Conservation (phyloP, 441 rosid genomes). For the Eruca vesicaria region DNA sequence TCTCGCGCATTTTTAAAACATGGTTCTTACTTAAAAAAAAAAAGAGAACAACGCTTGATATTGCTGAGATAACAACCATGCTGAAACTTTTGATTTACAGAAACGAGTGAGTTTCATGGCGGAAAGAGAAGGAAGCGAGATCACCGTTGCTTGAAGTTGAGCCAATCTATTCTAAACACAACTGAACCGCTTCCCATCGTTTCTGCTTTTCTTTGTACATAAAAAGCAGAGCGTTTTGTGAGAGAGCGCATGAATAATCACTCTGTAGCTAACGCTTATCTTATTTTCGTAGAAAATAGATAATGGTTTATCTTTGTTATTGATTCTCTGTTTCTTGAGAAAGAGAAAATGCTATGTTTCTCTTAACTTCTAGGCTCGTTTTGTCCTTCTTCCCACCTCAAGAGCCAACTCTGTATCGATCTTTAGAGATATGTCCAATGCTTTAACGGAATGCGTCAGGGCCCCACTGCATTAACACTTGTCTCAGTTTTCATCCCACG, state of each 20-base stretch:
- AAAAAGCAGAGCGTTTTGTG: constrained; percentile 14
- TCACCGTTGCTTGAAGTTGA: constrained; percentile 46
- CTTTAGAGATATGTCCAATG: constrained; percentile 89
- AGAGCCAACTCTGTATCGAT: constrained; percentile 91
- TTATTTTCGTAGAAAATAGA: not conserved
- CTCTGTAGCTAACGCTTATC: not conserved
- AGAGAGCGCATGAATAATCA: constrained; percentile 16
- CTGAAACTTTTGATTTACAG: constrained; percentile 43
- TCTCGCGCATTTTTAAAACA: not conserved
- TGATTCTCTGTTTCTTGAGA: not conserved
- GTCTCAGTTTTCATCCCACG: no score
- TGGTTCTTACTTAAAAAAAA: not conserved
- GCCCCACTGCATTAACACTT: constrained; percentile 55
- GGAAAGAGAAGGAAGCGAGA: constrained; percentile 54
- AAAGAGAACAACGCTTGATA: not conserved
- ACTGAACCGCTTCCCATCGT: constrained; percentile 14
- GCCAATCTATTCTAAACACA: not conserved
- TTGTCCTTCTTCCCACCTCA: constrained; percentile 81
- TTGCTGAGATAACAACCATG: not conserved
- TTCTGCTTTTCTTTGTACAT: constrained; percentile 33
- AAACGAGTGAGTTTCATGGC: constrained; percentile 82
- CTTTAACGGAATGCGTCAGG: constrained; percentile 93
- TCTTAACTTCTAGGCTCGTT: constrained; percentile 55
- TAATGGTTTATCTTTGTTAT: not conserved
- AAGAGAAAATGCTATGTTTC: not conserved